Conservation (phyloP, 2,329 filamentous ascomycete species). For the Phaeosphaeria sp. region DNA sequence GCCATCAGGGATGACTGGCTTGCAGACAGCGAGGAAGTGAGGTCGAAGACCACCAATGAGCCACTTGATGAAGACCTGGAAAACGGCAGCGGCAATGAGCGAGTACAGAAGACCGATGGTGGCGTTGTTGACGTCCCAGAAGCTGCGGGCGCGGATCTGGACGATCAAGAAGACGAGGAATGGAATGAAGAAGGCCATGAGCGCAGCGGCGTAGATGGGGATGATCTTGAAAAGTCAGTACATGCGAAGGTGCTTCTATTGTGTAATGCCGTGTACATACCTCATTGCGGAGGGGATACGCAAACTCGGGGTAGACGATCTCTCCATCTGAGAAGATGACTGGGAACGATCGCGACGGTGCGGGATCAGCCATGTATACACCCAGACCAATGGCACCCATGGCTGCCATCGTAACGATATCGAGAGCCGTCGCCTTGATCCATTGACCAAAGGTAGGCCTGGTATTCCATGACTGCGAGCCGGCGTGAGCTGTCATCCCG, state of each 20-base stretch:
- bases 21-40: constrained; percentile 74
- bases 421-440: constrained; percentile 71
- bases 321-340: constrained; percentile 71
- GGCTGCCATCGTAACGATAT: constrained; percentile 70
- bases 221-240: constrained; percentile 44
- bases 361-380: constrained; percentile 71
- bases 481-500: constrained; percentile 21
- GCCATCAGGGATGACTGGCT: constrained; percentile 61
- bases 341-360: constrained; percentile 73
- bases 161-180: constrained; percentile 69
- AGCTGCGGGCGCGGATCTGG: constrained; percentile 67
- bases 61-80: constrained; percentile 79
- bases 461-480: constrained; percentile 33
- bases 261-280: not conserved
- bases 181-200: constrained; percentile 70
- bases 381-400: constrained; percentile 73
- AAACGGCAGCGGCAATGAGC: constrained; percentile 73
- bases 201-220: constrained; percentile 73
- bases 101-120: constrained; percentile 73
- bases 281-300: constrained; percentile 73
- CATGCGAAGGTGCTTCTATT: not conserved
- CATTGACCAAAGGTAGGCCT: constrained; percentile 71
- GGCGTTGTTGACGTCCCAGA: constrained; percentile 70
- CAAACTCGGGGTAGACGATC: constrained; percentile 72
- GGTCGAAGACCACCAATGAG: constrained; percentile 71